phyloP scores from a whole-genome alignment of 129 eudicot species.

The Lactuca saligna region DNA sequence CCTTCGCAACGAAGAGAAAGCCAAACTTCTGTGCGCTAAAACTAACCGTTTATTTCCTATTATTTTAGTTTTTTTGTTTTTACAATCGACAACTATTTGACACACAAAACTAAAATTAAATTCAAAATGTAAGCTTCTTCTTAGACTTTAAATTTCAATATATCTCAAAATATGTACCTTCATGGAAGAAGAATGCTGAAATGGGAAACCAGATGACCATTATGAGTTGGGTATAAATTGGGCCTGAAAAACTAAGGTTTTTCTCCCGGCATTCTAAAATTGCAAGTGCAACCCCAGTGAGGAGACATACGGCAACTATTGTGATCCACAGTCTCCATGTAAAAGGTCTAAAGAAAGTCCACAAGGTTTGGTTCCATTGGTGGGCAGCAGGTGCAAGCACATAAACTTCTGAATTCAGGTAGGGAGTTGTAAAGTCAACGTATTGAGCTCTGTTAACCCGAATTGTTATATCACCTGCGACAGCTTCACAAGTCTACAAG shows the following conservation, averaged over 20 bases:
- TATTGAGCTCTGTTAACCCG: conserved; percentile 12
- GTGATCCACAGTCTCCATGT: conserved; percentile 22
- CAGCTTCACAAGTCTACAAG: conserved; percentile 13
- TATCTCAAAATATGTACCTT: conserved; percentile 22
- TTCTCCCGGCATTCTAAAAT: conserved; percentile 23
- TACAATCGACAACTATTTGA: no score
- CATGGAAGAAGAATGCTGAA: conserved; percentile 26
- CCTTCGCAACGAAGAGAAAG: no score
- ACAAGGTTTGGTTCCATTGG: conserved; percentile 27
- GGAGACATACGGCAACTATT: conserved; percentile 7
- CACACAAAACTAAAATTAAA: no score
- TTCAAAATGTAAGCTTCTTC: no score
- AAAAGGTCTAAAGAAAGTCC: conserved; percentile 32
- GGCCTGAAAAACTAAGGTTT: conserved; percentile 16
- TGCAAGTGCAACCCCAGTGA: conserved; percentile 21
- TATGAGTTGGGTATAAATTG: conserved; percentile 13
- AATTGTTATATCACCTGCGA: conserved; percentile 26
- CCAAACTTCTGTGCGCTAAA: no score
- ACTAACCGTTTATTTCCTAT: background rate
- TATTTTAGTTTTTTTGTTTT: no score
- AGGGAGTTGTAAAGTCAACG: conserved; percentile 23
- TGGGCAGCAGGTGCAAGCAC: conserved; percentile 24
- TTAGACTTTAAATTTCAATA: no score
- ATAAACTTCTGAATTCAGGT: conserved; percentile 31
- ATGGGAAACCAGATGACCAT: conserved; percentile 36